Evolutionary conservation across 2,329 filamentous ascomycete species (phyloP).

Genomic region (Exophiala dermatitidis): DNA sequence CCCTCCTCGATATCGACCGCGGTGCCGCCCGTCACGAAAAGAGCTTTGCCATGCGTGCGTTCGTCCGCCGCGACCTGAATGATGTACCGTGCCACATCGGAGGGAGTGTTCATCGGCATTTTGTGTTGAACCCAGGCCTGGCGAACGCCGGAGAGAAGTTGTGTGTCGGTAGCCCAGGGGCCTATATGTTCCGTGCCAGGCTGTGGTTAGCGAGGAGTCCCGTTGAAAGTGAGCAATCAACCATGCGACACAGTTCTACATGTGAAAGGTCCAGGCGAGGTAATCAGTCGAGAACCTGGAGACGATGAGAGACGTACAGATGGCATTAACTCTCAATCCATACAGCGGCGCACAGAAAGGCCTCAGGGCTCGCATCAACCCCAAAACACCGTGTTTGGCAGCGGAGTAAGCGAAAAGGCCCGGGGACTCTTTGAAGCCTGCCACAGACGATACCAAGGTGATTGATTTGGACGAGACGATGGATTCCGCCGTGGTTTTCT

Average conservation of each 20-base stretch:
- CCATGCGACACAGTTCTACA: background rate
- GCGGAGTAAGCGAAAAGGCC: slow-evolving; percentile 44
- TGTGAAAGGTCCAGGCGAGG: background rate
- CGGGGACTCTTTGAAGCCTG: slow-evolving; percentile 45
- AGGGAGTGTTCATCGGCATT: slow-evolving; percentile 36
- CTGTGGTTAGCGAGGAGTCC: background rate
- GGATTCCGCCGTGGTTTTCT: slow-evolving; percentile 7
- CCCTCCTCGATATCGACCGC: slow-evolving; percentile 41
- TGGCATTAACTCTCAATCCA: slow-evolving; percentile 39
- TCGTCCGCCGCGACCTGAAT: slow-evolving; percentile 33
- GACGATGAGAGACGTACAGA: slow-evolving; percentile 29
- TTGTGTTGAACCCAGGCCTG: slow-evolving; percentile 35
- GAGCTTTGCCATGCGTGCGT: slow-evolving; percentile 33
- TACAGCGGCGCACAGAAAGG: slow-evolving; percentile 33
- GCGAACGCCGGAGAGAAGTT: slow-evolving; percentile 34
- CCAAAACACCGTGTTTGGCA: slow-evolving; percentile 46
- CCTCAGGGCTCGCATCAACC: slow-evolving; percentile 43
- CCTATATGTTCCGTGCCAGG: slow-evolving; percentile 1
- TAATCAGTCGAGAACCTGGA: background rate
- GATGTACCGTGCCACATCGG: slow-evolving; percentile 38
- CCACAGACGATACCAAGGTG: slow-evolving; percentile 41
- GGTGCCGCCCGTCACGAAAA: slow-evolving; percentile 40
- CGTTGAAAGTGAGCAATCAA: background rate
- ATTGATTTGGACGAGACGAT: slow-evolving; percentile 33
- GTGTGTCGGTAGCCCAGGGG: slow-evolving; percentile 41